Conservation (phyloP, 1,284 basidiomycete genomes). For the Papiliotrema terrestris region DNA sequence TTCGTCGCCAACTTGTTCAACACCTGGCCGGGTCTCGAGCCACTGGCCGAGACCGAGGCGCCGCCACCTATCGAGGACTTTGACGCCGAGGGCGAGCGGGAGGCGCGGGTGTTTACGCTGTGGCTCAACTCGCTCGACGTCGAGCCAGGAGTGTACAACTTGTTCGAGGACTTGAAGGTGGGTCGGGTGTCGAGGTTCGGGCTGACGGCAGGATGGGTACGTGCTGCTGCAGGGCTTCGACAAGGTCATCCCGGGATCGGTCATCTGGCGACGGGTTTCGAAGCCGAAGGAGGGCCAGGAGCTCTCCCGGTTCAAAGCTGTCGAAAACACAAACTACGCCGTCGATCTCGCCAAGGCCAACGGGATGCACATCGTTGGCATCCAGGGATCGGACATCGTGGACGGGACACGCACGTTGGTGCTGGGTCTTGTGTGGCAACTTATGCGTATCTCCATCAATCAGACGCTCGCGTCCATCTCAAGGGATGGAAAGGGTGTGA, state of each 20-base stretch:
- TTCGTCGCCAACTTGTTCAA: slow-evolving; percentile 99
- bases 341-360: slow-evolving; percentile 90
- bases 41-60: slow-evolving; percentile 80
- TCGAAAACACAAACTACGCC: slow-evolving; percentile 97
- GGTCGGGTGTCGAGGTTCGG: slow-evolving; percentile 4
- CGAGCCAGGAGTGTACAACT: slow-evolving; percentile 91
- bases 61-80: slow-evolving; percentile 85
- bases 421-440: slow-evolving; percentile 94
- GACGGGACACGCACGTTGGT: slow-evolving; percentile 88
- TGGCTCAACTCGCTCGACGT: slow-evolving; percentile 98
- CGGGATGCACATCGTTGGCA: slow-evolving; percentile 93
- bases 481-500: slow-evolving; percentile 71
- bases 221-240: slow-evolving; percentile 94
- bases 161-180: slow-evolving; percentile 90
- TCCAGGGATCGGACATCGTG: slow-evolving; percentile 95
- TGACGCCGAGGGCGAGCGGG: slow-evolving; percentile 96
- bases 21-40: slow-evolving; percentile 88
- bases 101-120: slow-evolving; percentile 94
- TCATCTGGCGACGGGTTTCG: slow-evolving; percentile 88
- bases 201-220: slow-evolving; percentile 61
- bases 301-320: slow-evolving; percentile 90
- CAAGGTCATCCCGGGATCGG: slow-evolving; percentile 86
- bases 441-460: slow-evolving; percentile 90
- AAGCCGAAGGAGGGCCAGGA: slow-evolving; percentile 85
- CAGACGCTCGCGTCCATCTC: slow-evolving; percentile 81